Evolutionary conservation across 345 rosid genomes (phyloP), one percentile per base, ranked within the genome.

Genomic region (Hibiscus syriacus): DNA sequence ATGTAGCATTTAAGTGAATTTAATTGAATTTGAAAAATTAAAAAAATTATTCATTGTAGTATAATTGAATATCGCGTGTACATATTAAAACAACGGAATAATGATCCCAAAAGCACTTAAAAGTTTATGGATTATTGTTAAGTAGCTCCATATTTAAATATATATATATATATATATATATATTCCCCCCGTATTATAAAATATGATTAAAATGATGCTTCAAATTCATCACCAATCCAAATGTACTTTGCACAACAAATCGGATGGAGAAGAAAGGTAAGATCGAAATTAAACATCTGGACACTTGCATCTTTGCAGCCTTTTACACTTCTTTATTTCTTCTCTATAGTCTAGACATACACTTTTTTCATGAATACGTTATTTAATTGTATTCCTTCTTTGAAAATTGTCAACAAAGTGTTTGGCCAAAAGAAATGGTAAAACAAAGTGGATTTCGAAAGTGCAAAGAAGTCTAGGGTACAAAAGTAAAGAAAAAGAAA

Each of bases 301-400:
- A 23, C 6, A 25, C 53, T 6, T 14, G 67, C 48, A 41, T 43
- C 22, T 63, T 63, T 63, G 67, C 67, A 41, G 67, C 67, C 52
- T 63, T 63, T 49, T 19, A 43, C 36, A 63, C 5, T 63, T 63
- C 34, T 63, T 63, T 41, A 41, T 41, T 43, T 49, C 22, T 23
- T 25, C 52, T 16, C 36, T 23, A 25, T 34, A 34, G 39, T 34
- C n/a, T n/a, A n/a, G n/a, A n/a, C n/a, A n/a, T n/a, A n/a, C n/a
- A n/a, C n/a, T n/a, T n/a, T n/a, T n/a, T n/a, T n/a, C n/a, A n/a
- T n/a, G n/a, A n/a, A n/a, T n/a, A n/a, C n/a, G n/a, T n/a, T n/a
- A n/a, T n/a, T n/a, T n/a, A n/a, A n/a, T n/a, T n/a, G n/a, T n/a
- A n/a, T n/a, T n/a, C n/a, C n/a, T n/a, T n/a, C n/a, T n/a, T n/a